Percentiles rank a stretch among this genome's conserved stretches.
Evolutionary conservation across 805 yeast species (phyloP).

Genomic region (Ogataea parapolymorpha): DNA sequence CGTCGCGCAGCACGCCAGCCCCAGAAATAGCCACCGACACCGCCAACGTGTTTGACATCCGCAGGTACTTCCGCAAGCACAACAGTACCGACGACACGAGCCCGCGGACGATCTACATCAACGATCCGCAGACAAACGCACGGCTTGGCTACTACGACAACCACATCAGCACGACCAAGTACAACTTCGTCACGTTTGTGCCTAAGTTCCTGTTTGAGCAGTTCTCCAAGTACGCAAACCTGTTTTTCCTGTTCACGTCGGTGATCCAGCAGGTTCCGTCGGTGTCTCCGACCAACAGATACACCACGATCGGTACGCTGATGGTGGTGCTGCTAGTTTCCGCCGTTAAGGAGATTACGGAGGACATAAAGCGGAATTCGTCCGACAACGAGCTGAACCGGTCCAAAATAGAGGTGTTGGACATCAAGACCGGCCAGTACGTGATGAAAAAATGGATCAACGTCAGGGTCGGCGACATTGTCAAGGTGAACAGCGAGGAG

Average conservation of each 20-base stretch:
- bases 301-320: slow-evolving; percentile 91
- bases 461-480: slow-evolving; percentile 87
- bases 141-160: slow-evolving; percentile 66
- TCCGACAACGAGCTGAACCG: slow-evolving; percentile 86
- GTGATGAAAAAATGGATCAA: slow-evolving; percentile 74
- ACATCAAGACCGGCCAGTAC: slow-evolving; percentile 57
- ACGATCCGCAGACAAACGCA: slow-evolving; percentile 55
- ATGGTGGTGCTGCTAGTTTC: slow-evolving; percentile 82
- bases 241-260: slow-evolving; percentile 90
- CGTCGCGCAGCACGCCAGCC: slow-evolving; percentile 5
- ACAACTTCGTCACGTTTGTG: slow-evolving; percentile 85
- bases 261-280: slow-evolving; percentile 94
- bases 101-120: slow-evolving; percentile 66
- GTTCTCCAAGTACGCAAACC: slow-evolving; percentile 93
- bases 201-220: slow-evolving; percentile 96
- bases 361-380: slow-evolving; percentile 81
- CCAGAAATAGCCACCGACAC: slow-evolving; percentile 23
- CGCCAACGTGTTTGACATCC: slow-evolving; percentile 28
- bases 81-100: slow-evolving; percentile 31
- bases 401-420: slow-evolving; percentile 67
- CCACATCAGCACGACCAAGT: slow-evolving; percentile 92
- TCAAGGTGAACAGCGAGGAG: slow-evolving; percentile 79
- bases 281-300: slow-evolving; percentile 94
- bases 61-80: slow-evolving; percentile 23
- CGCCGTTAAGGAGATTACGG: slow-evolving; percentile 86